A percentile compares a stretch with the other conserved stretches of the same genome.
Conservation (phyloP, 768 basidiomycete genomes). For the Leccinum obscurum region DNA sequence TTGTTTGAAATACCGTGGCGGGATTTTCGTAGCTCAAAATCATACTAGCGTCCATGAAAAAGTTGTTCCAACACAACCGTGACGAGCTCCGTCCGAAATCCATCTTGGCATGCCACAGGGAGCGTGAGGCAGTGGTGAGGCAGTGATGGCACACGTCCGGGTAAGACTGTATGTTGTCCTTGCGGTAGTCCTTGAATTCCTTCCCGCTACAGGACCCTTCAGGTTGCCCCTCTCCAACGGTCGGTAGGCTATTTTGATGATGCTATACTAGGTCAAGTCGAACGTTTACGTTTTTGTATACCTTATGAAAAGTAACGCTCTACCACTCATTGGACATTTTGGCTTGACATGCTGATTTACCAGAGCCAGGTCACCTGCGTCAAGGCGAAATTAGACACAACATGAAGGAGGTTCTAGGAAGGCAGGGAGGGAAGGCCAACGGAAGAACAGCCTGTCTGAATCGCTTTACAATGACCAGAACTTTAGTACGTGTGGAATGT, state of each 20-base stretch:
- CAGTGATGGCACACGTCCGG: too few species aligned
- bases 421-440: constrained; percentile 12
- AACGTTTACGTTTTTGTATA: constrained; percentile 26
- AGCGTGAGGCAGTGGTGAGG: too few species aligned
- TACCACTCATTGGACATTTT: neutral
- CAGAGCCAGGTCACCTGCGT: constrained; percentile 13
- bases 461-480: constrained; percentile 25
- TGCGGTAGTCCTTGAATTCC: too few species aligned
- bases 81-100: too few species aligned
- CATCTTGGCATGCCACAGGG: constrained; percentile 15
- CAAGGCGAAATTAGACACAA: constrained; percentile 11
- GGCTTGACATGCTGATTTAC: neutral
- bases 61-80: neutral
- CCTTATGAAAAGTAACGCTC: constrained; percentile 21
- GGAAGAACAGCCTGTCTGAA: constrained; percentile 22
- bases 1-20: constrained; percentile 16
- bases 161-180: too few species aligned
- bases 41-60: constrained; percentile 15
- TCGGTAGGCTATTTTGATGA: constrained; percentile 24
- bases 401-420: constrained; percentile 18
- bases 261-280: constrained; percentile 18
- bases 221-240: constrained; percentile 9
- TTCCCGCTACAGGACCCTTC: too few species aligned
- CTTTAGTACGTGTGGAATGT: neutral
- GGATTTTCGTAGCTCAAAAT: neutral